Base-by-base conservation (phyloP, 2,329 filamentous ascomycete species). In the Didymella pomorum region DNA sequence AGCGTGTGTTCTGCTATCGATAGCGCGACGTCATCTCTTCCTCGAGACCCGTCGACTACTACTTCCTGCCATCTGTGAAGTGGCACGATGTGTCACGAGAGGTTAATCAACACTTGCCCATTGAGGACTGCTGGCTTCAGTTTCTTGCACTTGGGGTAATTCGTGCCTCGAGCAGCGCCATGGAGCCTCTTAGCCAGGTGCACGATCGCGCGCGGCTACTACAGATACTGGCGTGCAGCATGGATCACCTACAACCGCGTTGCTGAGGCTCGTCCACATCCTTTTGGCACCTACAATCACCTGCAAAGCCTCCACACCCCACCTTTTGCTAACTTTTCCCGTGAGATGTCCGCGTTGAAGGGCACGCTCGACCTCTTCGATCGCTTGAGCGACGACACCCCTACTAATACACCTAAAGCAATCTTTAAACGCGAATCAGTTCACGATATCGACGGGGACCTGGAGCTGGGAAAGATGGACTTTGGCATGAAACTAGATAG, bases 21-120 rank as follows among this genome's bases (percentile, higher is more conserved):
- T 44, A 39, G n/a, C 23, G 14, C 47, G 47, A 60, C 52, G 52
- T 56, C 58, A 53, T 53, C 26, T 43, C 28, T 23, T 20, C 11
- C 29, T n/a, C 7, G 2, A n/a, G 14, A 49, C 23, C 29, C 21
- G n/a, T 26, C 26, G 26, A 28, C 26, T 28, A 25, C 26, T 9
- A 9, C 26, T 28, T 25, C 14, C 23, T 41, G 21, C 18, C 33
- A 18, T 35, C 14, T n/a, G 12, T 20, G 16, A 11, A 48, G 14
- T 26, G 41, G n/a, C 41, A 28, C 20, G 23, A 28, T 28, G 16
- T 29, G n/a, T 11, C 5, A n/a, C 25, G 16, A 10, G 23, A n/a
- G 8, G 4, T 5, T 39, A 18, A 21, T 39, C 8, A 39, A 20
- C 18, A 39, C n/a, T 39, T 39, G 11, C 18, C n/a, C 16, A 9